Evolutionary conservation across 2,329 filamentous ascomycete genomes (phyloP), one percentile per base, ranked within the genome.

Genomic region (Pseudogymnoascus sp.): DNA sequence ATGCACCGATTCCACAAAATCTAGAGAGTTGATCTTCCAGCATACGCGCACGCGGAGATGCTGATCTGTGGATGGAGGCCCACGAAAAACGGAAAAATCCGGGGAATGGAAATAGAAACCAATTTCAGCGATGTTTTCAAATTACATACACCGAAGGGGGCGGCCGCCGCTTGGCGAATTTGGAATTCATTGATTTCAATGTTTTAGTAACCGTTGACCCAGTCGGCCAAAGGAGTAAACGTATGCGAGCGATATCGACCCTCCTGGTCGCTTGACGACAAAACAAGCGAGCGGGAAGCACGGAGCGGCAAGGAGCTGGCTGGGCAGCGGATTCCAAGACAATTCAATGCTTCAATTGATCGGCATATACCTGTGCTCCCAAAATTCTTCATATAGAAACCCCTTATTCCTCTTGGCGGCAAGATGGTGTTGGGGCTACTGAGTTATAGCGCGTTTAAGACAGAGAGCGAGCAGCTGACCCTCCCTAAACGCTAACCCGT

Each of bases 221-320:
- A 52, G 45, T 52, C 12, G 12, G 21, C 39, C 19, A 14, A 43
- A 43, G 39, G 10, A 43, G 39, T 43, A 52, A 52, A 31, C 2
- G n/a, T 16, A 52, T 16, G 45, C 45, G 45, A 52, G 7, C n/a
- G 14, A 16, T 31, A 31, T 52, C 23, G 4, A 29, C 12, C 26
- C 19, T 14, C 26, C n/a, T 14, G 23, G 10, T 31, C 23, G 7
- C 23, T 52, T 7, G n/a, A 55, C 26, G 26, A 19, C 10, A 31
- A 55, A 55, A 55, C 45, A 55, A 55, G 45, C 45, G 45, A 55
- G 45, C 45, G 45, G 26, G 26, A 49, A 23, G 45, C 45, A 55
- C 26, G 45, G 26, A 33, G 31, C 45, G 45, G 26, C 45, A 55
- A 55, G 45, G n/a, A 31, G n/a, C 45, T 33, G 26, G 45, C 45